Evolutionary conservation across 2,329 filamentous ascomycete species (phyloP).

Genomic region (Scopulariopsis brevicaulis): DNA sequence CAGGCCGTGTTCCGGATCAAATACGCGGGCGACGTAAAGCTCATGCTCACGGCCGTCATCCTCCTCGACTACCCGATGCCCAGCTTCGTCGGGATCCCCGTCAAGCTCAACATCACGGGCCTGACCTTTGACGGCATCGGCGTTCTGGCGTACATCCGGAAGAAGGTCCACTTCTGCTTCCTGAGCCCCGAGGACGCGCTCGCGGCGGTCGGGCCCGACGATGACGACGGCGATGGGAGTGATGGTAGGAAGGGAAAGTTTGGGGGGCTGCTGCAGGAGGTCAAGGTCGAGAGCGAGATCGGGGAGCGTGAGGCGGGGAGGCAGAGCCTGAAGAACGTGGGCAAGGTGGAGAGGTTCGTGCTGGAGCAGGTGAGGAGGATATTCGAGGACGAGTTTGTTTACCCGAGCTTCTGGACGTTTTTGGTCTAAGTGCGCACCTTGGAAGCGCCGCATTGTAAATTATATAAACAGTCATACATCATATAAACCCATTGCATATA

Average conservation of each 20-base stretch:
- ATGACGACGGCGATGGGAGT: constrained; percentile 16
- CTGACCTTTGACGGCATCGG: constrained; percentile 92
- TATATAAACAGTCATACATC: neutral
- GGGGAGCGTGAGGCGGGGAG: constrained; percentile 83
- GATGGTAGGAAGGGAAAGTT: constrained; percentile 26
- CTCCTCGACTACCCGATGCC: constrained; percentile 97
- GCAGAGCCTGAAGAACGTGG: constrained; percentile 94
- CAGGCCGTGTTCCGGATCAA: constrained; percentile 87
- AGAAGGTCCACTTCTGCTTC: constrained; percentile 87
- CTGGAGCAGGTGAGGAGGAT: constrained; percentile 93
- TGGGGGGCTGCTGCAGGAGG: constrained; percentile 78
- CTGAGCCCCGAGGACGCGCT: constrained; percentile 84
- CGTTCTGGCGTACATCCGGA: constrained; percentile 82
- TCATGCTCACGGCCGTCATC: constrained; percentile 89
- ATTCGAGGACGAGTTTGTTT: constrained; percentile 97
- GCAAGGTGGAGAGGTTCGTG: constrained; percentile 96
- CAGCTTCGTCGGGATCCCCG: constrained; percentile 89
- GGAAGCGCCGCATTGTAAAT: neutral
- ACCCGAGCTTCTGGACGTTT: constrained; percentile 98
- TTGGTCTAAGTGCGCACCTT: constrained; percentile 46
- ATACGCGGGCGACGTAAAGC: constrained; percentile 76
- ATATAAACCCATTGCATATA: neutral
- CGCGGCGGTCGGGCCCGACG: constrained; percentile 49
- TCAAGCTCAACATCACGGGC: constrained; percentile 91
- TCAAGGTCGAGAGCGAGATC: constrained; percentile 95